Base-by-base conservation (phyloP, 2,329 filamentous ascomycete species). In the Epichloe festucae region DNA sequence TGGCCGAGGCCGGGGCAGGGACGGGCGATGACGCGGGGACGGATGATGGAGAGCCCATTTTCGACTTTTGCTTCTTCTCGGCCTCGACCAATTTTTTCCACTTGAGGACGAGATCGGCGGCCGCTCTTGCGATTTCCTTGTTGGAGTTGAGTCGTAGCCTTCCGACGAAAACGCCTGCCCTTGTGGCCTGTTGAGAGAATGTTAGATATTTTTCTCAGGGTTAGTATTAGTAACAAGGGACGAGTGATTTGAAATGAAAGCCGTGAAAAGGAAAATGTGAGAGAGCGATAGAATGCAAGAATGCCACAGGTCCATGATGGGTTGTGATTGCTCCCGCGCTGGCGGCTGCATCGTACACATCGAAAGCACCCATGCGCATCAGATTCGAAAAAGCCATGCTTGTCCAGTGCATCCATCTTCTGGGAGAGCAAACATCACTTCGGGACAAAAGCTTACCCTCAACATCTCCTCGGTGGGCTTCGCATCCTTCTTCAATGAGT, bases 381-480 rank as follows among this genome's bases (percentile, higher is more conserved):
- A 17, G 4, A 11, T 31, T 31, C 27, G 27, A 31, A 11, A 31
- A 31, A 1, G 3, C 10, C 27, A 31, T 31, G 27, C 27, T 11
- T 31, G 27, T 31, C 27, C 27, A 31, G 27, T 11, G 27, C 27
- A 31, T 31, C 8, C 27, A 31, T 31, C 27, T 31, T 1, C 27
- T 11, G 27, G 27, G 27, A 31, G 27, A 31, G 3, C 27, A 31
- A 10, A 10, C 27, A 31, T 31, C 27, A 10, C 4, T 3, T 31
- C 10, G 27, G 27, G 41, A 7, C n/a, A 15, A n/a, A 21, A 43
- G 73, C 79, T 59, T 73, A 84, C 85, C 63, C 91, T 83, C 58
- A 98, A 75, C 60, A 95, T 79, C 59, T 96, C 89, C 70, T 98
- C 93, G 3, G 87, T 93, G 10, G 90, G 87, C 46, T 80, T 78